Percentiles rank a stretch among this genome's conserved stretches.
Evolutionary conservation across 306 rosid genomes (phyloP).

Genomic region (Ceratonia siliqua): DNA sequence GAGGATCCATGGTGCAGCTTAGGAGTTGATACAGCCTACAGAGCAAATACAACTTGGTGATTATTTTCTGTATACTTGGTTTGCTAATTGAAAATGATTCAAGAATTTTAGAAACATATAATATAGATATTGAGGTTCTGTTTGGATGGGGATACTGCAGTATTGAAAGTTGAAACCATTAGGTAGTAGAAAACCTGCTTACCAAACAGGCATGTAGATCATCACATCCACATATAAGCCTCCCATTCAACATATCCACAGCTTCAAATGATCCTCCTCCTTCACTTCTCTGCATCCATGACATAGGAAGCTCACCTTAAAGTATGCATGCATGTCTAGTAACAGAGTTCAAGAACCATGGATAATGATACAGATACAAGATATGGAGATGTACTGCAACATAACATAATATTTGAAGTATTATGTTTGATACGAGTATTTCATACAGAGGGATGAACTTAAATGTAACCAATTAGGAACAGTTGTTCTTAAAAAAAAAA

Average conservation of each 20-base stretch:
- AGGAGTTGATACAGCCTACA: neutral
- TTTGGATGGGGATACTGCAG: neutral
- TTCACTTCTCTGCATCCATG: constrained; percentile 42
- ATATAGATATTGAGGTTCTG: neutral
- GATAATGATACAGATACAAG: too few relatives aligned
- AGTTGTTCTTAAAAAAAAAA: too few relatives aligned
- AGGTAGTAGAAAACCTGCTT: neutral
- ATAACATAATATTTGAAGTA: too few relatives aligned
- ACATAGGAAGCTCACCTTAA: neutral
- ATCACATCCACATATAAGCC: constrained; percentile 38
- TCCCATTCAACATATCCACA: constrained; percentile 43
- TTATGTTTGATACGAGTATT: too few relatives aligned
- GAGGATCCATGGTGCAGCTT: constrained; percentile 28
- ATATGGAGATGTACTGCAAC: too few relatives aligned
- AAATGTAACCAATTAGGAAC: too few relatives aligned
- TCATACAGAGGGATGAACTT: too few relatives aligned
- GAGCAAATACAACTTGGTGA: neutral
- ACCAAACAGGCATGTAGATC: constrained; percentile 42
- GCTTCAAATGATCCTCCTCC: constrained; percentile 56
- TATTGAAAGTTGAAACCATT: constrained; percentile 1
- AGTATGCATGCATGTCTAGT: too few relatives aligned
- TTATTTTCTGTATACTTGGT: too few relatives aligned
- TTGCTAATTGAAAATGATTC: too few relatives aligned
- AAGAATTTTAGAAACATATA: neutral
- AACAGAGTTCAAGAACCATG: too few relatives aligned